Evolutionary conservation across 306 rosid species (phyloP), one percentile per base, ranked within the genome.

Genomic region (Quercus glauca): DNA sequence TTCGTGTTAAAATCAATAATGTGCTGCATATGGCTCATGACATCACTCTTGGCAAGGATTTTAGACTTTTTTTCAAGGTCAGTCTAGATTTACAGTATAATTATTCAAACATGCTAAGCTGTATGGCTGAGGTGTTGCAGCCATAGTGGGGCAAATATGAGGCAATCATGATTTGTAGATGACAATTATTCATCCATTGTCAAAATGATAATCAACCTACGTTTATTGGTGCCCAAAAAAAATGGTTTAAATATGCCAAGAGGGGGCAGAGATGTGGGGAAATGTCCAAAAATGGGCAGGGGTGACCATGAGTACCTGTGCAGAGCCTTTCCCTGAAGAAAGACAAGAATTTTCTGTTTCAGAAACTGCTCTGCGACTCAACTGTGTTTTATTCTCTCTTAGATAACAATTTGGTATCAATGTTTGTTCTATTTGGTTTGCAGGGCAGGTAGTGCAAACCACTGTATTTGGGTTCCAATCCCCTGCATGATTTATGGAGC

Each of bases 21-120:
- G 83, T 87, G 75, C 90, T 95, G 74, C 92, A 89, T 83, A 86
- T 95, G 87, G 99, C 99, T 81, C 99, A 95, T 74, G 97, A 91
- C 76, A 92, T 95, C 86, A 89, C 99, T 77, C 84, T 95, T 71
- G 99, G 99, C 81, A 95, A 92, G 79, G 98, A 95, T 83, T 95
- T 95, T 83, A 89, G 75, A 80, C 82, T 89, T 49, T 92, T 95
- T 84, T 92, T 92, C 79, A 92, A 93, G 98, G 99, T 95, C 57
- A 69, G 88, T 92, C 35, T 81, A 10, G 26, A 20, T 78, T 57
- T 31, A 74, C 78, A n/a, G 51, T 43, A 43, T 74, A 4, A 4
- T 71, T 17, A 51, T 33, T 68, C 20, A 19, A 58, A 64, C 19
- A 18, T 58, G 21, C 23, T 69, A 77, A 51, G 64, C 18, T 41